Evolutionary conservation across 495 filamentous ascomycete species (phyloP).

Genomic region (Lindgomyces ingoldianus): DNA sequence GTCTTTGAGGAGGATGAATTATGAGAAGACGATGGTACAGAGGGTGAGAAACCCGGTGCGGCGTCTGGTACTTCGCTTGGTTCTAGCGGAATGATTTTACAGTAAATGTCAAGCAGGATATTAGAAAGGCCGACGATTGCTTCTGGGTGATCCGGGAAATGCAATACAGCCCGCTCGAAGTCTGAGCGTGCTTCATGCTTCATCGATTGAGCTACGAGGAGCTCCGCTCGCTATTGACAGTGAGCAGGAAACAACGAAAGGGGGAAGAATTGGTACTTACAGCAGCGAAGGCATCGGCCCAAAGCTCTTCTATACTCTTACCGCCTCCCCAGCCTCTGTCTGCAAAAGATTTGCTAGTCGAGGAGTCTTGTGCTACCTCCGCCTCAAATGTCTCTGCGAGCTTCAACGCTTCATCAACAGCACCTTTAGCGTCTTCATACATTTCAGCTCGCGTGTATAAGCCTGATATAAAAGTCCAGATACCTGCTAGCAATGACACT

Average conservation of each 20-base stretch:
- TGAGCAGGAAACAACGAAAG: conserved; percentile 39
- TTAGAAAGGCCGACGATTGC: conserved; percentile 82
- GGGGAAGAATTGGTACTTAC: conserved; percentile 47
- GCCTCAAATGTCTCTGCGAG: conserved; percentile 59
- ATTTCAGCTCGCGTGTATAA: conserved; percentile 82
- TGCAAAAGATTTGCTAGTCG: conserved; percentile 52
- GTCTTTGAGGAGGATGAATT: conserved; percentile 6
- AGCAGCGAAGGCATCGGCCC: conserved; percentile 77
- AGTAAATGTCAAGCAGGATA: conserved; percentile 83
- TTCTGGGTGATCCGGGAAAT: conserved; percentile 71
- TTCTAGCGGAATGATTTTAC: conserved; percentile 57
- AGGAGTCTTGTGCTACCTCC: conserved; percentile 56
- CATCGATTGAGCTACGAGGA: conserved; percentile 61
- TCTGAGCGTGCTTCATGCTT: conserved; percentile 67
- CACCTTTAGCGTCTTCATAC: conserved; percentile 72
- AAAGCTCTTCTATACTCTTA: conserved; percentile 75
- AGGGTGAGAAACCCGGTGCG: not conserved
- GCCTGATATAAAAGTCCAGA: conserved; percentile 86
- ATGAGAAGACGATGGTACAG: conserved; percentile 4
- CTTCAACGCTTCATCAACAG: conserved; percentile 77
- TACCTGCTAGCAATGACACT: conserved; percentile 61
- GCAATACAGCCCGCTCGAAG: conserved; percentile 78
- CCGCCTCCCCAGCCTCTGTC: conserved; percentile 70
- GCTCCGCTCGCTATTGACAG: conserved; percentile 61
- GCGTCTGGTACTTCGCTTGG: conserved; percentile 30